Conservation (phyloP, 495 filamentous ascomycete species). For the Aspergillus leporis region DNA sequence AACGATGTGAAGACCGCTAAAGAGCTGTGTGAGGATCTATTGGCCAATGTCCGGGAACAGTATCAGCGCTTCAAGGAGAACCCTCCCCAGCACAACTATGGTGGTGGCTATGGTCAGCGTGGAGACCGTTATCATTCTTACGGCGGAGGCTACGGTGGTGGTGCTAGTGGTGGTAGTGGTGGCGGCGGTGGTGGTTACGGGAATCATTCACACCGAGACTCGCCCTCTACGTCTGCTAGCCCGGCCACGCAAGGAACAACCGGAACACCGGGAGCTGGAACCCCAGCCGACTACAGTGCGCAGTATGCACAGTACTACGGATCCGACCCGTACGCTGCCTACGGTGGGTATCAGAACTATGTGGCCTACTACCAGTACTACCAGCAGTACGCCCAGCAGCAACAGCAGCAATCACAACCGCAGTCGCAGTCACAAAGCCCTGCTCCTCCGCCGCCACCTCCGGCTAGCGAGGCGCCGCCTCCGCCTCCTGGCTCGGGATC, state of each 20-base stretch:
- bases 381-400: conserved; percentile 59
- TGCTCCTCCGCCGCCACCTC: conserved; percentile 62
- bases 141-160: conserved; percentile 35
- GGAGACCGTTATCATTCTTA: conserved; percentile 31
- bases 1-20: conserved; percentile 84
- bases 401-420: conserved; percentile 36
- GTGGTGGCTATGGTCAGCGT: conserved; percentile 49
- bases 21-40: conserved; percentile 82
- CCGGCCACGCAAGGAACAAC: conserved; percentile 33
- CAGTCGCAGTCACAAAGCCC: conserved; percentile 42
- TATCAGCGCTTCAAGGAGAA: conserved; percentile 90
- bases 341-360: conserved; percentile 84
- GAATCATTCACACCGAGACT: conserved; percentile 41
- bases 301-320: conserved; percentile 85
- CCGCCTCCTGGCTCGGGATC: conserved; percentile 61
- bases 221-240: conserved; percentile 41
- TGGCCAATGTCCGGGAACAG: conserved; percentile 77
- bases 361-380: conserved; percentile 70
- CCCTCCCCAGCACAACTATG: conserved; percentile 66
- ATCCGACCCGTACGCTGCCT: conserved; percentile 86
- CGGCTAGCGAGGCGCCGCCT: conserved; percentile 63
- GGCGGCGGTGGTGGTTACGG: conserved; percentile 37
- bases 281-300: conserved; percentile 63
- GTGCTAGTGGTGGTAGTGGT: conserved; percentile 29
- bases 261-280: conserved; percentile 42